Percentiles rank a stretch among this genome's conserved stretches.
These are phyloP conservation scores for Rhodotorula sp. DNA, from an alignment of 1,284 basidiomycete species.

Conservation along the genomic window DNA sequence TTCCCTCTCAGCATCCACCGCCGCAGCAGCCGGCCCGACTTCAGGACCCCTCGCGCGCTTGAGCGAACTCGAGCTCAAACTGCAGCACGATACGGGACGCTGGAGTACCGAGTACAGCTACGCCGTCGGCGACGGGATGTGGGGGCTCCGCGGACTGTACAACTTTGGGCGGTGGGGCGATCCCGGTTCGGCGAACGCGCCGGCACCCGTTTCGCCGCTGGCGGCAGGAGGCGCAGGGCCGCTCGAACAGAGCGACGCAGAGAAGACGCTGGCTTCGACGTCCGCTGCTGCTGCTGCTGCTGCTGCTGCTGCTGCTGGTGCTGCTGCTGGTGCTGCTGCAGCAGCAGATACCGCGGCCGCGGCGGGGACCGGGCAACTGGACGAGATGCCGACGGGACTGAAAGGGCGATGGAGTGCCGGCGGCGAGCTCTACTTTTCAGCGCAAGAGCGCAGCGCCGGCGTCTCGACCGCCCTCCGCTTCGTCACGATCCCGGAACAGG, in stretches of 20 bases:
- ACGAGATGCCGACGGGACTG: conserved; percentile 56
- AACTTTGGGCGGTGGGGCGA: conserved; percentile 71
- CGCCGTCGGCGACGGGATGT: conserved; percentile 89
- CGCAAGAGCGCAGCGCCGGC: conserved; percentile 87
- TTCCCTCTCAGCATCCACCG: conserved; percentile 8
- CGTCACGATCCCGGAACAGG: conserved; percentile 75
- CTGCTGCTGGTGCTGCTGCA: no score
- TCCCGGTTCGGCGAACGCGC: conserved; percentile 21
- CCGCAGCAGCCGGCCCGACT: conserved; percentile 37
- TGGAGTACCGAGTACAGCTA: conserved; percentile 94
- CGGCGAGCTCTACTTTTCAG: conserved; percentile 89
- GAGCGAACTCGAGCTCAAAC: conserved; percentile 78
- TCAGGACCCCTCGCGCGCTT: conserved; percentile 46
- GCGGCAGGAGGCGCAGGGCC: background rate
- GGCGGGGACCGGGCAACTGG: conserved; percentile 21
- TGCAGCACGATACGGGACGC: conserved; percentile 88
- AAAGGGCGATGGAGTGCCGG: conserved; percentile 86
- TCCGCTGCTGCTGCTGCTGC: background rate
- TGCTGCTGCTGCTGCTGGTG: no score
- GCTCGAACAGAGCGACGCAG: background rate
- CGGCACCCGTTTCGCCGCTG: background rate
- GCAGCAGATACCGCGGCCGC: background rate
- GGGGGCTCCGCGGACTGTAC: conserved; percentile 83
- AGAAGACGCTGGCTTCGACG: background rate
- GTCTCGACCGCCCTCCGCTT: conserved; percentile 92